phyloP scores from a whole-genome alignment of 2,329 filamentous ascomycete genomes.

The Apiospora aurea region DNA sequence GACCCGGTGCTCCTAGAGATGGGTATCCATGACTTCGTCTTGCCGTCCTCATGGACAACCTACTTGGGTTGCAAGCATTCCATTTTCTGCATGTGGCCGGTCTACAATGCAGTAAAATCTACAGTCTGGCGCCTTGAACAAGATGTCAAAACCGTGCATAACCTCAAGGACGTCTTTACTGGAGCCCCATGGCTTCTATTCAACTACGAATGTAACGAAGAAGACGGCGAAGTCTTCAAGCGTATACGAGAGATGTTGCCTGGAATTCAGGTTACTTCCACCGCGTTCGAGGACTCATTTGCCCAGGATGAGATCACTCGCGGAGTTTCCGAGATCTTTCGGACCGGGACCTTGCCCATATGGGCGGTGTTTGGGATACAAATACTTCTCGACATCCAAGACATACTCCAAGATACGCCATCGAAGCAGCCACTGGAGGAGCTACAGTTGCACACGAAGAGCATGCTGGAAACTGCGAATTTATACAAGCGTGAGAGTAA shows the following conservation, averaged over 20 bases:
- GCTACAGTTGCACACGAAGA: neutral
- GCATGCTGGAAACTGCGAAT: neutral
- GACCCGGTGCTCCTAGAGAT: neutral
- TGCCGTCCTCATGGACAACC: neutral
- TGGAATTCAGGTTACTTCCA: neutral
- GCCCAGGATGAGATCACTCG: conserved; percentile 24
- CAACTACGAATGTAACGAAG: neutral
- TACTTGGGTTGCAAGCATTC: neutral
- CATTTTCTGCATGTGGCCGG: neutral
- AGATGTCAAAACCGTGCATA: neutral
- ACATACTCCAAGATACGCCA: neutral
- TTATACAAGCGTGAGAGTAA: neutral
- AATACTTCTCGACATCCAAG: conserved; percentile 21
- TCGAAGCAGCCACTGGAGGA: neutral
- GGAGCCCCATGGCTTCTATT: neutral
- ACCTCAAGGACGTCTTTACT: neutral
- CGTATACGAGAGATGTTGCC: neutral
- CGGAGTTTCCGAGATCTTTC: conserved; percentile 8
- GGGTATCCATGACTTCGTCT: neutral
- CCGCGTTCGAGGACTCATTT: conserved; percentile 8
- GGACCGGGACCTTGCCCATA: conserved; percentile 14
- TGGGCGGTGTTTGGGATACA: conserved; percentile 23
- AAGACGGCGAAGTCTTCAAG: no score
- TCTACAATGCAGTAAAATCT: neutral
- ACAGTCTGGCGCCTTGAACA: neutral